Percentiles rank a stretch among this genome's conserved stretches.
phyloP scores from a whole-genome alignment of 768 basidiomycete genomes.

The Lactifluus piperatus region DNA sequence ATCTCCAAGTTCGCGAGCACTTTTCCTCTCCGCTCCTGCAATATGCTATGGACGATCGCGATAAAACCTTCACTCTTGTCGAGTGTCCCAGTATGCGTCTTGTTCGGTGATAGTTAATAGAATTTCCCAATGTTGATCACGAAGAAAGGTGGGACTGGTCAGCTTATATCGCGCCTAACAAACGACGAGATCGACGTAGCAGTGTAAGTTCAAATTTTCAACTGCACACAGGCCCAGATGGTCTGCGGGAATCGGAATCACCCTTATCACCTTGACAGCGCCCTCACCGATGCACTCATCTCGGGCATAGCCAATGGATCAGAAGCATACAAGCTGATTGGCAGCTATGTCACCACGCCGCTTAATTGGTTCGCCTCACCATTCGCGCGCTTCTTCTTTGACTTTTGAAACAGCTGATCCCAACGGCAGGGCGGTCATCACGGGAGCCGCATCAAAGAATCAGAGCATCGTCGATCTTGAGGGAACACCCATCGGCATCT shows the following conservation, averaged over 20 bases:
- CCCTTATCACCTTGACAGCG: conserved; percentile 34
- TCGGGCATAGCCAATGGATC: conserved; percentile 90
- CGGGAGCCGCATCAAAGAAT: conserved; percentile 66
- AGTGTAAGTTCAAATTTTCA: conserved; percentile 41
- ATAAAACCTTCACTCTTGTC: conserved; percentile 69
- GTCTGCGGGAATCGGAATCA: background rate
- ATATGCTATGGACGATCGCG: conserved; percentile 59
- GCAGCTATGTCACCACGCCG: conserved; percentile 84
- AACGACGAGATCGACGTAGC: conserved; percentile 76
- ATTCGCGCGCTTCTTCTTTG: background rate
- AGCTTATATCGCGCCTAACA: conserved; percentile 65
- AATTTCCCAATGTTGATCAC: background rate
- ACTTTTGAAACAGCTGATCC: background rate
- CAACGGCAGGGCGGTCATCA: conserved; percentile 75
- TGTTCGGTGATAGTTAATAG: background rate
- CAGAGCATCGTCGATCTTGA: conserved; percentile 64
- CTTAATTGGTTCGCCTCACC: conserved; percentile 56
- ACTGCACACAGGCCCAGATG: too few relatives aligned
- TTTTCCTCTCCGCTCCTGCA: conserved; percentile 91
- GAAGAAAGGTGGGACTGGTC: conserved; percentile 69
- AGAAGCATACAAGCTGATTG: conserved; percentile 81
- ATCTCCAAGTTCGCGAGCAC: conserved; percentile 62
- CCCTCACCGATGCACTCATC: conserved; percentile 84
- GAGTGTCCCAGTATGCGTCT: conserved; percentile 72
- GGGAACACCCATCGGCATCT: conserved; percentile 83